Conservation (phyloP, 257 asterid species). For the Primulina tabacum region DNA sequence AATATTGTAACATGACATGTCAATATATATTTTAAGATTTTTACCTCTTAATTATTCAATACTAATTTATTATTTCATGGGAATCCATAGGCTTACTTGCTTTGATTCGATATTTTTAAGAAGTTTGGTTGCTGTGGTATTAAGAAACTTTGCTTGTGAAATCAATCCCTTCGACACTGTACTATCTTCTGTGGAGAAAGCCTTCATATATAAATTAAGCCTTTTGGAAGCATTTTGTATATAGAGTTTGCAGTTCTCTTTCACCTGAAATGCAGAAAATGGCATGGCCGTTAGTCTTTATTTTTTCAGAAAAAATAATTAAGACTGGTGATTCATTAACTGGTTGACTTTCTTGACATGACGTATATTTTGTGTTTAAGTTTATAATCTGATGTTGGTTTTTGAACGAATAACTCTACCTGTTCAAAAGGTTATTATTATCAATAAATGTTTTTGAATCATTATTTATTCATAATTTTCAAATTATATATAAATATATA, state of each 20-base stretch:
- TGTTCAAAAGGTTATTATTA: too few species aligned
- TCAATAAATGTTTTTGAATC: too few species aligned
- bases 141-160: conserved; percentile 56
- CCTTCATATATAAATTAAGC: conserved; percentile 48
- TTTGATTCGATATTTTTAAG: conserved; percentile 55
- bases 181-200: conserved; percentile 61
- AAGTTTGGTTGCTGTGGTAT: conserved; percentile 45
- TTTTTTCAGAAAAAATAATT: not conserved
- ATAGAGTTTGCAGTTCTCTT: conserved; percentile 48
- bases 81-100: conserved; percentile 45
- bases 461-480: too few species aligned
- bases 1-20: not conserved
- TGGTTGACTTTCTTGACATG: too few species aligned
- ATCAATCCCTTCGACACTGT: conserved; percentile 40
- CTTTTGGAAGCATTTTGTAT: conserved; percentile 62
- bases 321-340: not conserved
- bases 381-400: too few species aligned
- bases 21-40: not conserved
- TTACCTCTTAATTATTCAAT: not conserved
- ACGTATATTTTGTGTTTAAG: too few species aligned
- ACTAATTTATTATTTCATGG: not conserved
- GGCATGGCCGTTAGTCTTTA: not conserved
- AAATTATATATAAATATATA: too few species aligned
- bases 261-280: conserved; percentile 49
- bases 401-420: too few species aligned